A percentile compares a stretch with the other conserved stretches of the same genome.
Conservation (phyloP, 352 stramenopile genomes). For the Peronosclerospora sorghi region DNA sequence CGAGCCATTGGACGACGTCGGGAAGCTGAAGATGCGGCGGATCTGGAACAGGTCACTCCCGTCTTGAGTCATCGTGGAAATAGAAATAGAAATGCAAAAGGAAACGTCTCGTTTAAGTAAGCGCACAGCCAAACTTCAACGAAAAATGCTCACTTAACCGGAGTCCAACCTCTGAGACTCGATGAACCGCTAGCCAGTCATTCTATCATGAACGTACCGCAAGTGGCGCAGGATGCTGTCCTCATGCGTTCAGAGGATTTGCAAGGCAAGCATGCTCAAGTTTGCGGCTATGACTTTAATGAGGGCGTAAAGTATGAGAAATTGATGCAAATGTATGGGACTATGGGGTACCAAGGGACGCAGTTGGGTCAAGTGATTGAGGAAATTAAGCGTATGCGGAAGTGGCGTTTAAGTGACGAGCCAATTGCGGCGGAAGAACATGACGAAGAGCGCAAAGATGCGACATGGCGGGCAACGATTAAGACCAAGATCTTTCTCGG, state of each 20-base stretch:
- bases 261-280: slow-evolving; percentile 46
- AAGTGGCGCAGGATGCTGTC: slow-evolving; percentile 59
- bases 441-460: slow-evolving; percentile 83
- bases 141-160: no score
- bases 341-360: slow-evolving; percentile 92
- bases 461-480: slow-evolving; percentile 59
- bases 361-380: slow-evolving; percentile 95
- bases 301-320: slow-evolving; percentile 78
- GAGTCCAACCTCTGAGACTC: background rate
- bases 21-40: slow-evolving; percentile 45
- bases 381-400: slow-evolving; percentile 97
- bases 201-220: slow-evolving; percentile 15
- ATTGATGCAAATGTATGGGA: slow-evolving; percentile 72
- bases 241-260: slow-evolving; percentile 70
- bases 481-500: slow-evolving; percentile 98
- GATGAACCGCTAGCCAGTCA: background rate
- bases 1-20: slow-evolving; percentile 1
- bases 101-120: background rate
- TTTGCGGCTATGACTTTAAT: slow-evolving; percentile 87
- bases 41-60: slow-evolving; percentile 71
- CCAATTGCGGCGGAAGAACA: slow-evolving; percentile 87
- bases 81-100: background rate
- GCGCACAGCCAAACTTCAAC: no score
- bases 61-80: slow-evolving; percentile 10
- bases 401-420: slow-evolving; percentile 94